A percentile compares a stretch with the other conserved stretches of the same genome.
These are phyloP conservation scores for Elongisporangium prolatum DNA, from an alignment of 352 stramenopile species.

Conservation along the genomic window DNA sequence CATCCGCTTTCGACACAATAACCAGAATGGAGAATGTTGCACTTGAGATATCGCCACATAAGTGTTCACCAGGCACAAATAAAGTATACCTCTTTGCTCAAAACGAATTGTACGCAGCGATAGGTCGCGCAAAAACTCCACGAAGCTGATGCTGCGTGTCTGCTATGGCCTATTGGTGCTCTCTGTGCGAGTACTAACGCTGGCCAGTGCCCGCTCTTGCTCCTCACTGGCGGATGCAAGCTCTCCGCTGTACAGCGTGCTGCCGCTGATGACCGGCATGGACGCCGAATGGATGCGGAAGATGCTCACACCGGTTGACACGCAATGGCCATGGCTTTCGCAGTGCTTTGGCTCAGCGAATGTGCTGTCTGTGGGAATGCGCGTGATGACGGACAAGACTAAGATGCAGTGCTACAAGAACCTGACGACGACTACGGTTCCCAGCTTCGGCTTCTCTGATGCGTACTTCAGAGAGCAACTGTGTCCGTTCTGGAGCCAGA, in stretches of 20 bases:
- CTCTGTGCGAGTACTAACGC: constrained; percentile 63
- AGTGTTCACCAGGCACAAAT: neutral
- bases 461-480: constrained; percentile 14
- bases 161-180: neutral
- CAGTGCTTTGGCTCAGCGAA: constrained; percentile 26
- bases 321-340: constrained; percentile 29
- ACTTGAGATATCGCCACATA: neutral
- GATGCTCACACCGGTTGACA: constrained; percentile 25
- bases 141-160: neutral
- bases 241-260: constrained; percentile 12
- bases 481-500: constrained; percentile 27
- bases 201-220: constrained; percentile 94
- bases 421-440: constrained; percentile 5
- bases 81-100: neutral
- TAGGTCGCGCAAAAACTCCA: neutral
- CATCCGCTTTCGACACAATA: neutral
- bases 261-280: constrained; percentile 20
- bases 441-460: constrained; percentile 1
- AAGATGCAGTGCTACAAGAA: constrained; percentile 20
- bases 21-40: neutral
- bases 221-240: constrained; percentile 14
- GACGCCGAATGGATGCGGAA: constrained; percentile 20
- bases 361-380: constrained; percentile 19
- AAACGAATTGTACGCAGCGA: neutral
- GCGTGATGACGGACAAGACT: constrained; percentile 14